Evolutionary conservation across 2,329 filamentous ascomycete genomes (phyloP).

Genomic region (Aureobasidium namibiae): DNA sequence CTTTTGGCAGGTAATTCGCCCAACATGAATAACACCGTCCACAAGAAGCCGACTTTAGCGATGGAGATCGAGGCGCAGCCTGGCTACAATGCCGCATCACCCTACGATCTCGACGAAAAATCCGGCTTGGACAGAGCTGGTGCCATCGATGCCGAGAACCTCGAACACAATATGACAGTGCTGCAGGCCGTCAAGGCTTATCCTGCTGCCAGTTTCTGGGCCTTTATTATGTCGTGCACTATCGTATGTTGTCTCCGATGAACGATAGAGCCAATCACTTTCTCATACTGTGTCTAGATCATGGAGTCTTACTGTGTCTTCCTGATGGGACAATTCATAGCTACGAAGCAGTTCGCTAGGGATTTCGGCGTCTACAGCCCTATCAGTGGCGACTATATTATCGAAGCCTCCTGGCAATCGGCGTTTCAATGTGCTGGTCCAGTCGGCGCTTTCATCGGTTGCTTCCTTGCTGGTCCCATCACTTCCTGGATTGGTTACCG

Average conservation of each 20-base stretch:
- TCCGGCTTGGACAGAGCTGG: constrained; percentile 32
- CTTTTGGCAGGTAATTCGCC: too few species aligned
- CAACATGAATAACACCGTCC: too few species aligned
- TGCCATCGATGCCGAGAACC: constrained; percentile 51
- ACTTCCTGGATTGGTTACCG: constrained; percentile 53
- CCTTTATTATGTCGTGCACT: constrained; percentile 48
- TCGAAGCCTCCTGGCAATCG: constrained; percentile 50
- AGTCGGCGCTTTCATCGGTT: constrained; percentile 52
- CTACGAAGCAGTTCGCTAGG: constrained; percentile 18
- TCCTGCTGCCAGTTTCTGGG: constrained; percentile 45
- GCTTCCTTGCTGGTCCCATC: constrained; percentile 52
- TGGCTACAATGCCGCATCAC: too few species aligned
- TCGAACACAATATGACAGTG: constrained; percentile 44
- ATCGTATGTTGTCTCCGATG: constrained; percentile 38
- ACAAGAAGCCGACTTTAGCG: constrained; percentile 6
- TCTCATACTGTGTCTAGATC: constrained; percentile 37
- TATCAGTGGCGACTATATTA: constrained; percentile 25
- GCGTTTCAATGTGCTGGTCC: constrained; percentile 49
- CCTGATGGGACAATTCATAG: constrained; percentile 52
- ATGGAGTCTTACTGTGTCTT: constrained; percentile 60
- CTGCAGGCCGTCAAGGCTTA: constrained; percentile 43
- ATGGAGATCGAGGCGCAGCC: constrained; percentile 53
- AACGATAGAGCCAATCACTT: constrained; percentile 6
- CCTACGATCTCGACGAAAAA: too few species aligned
- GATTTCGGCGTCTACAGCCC: constrained; percentile 37